Evolutionary conservation across 352 stramenopile species (phyloP), one percentile per base, ranked within the genome.

Genomic region (Pythium sp.): DNA sequence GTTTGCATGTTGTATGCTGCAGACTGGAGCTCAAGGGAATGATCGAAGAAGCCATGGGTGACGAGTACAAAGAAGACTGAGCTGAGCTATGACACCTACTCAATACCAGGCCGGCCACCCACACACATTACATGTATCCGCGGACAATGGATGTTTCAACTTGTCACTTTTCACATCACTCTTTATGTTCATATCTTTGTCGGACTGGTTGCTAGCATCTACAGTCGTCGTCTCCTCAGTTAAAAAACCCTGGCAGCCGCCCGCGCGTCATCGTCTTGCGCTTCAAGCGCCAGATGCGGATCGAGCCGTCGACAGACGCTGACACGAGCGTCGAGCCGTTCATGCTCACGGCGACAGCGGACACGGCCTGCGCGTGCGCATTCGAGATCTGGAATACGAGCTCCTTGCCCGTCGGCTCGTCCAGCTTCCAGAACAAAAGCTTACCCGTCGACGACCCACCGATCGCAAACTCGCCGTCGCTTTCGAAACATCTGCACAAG

Each of bases 1-100:
- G 43, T 51, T 9, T 51, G 43, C 15, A 53, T 20, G 38, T 20
- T 51, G 18, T 22, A 51, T 22, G 51, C 14, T 34, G 58, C 64
- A 89, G 84, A 58, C 76, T 95, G 54, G 87, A 94, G 65, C 73
- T 94, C 26, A 95, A 95, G 79, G 87, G 87, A n/a, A 94, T 92
- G 84, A 95, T 95, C 53, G 86, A 95, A 72, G 87, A 95, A 54
- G 74, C 82, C 26, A 95, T 95, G 87, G 86, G 86, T 9, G 87
- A 95, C 62, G 87, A 95, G 71, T 95, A 95, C 79, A 95, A 95
- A 70, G 87, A 94, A 59, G 87, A 94, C 61, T 95, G 84, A 67
- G 14, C 41, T 49, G 34, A 41, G 8, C 34, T 41, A 32, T 32
- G 30, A 32, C 30, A 18, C 38, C 38, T 5, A 46, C 12, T 4